These are phyloP conservation scores for thale cress (Arabidopsis thaliana) DNA, from an alignment of 345 rosid genomes.

Conservation along the genomic window DNA sequence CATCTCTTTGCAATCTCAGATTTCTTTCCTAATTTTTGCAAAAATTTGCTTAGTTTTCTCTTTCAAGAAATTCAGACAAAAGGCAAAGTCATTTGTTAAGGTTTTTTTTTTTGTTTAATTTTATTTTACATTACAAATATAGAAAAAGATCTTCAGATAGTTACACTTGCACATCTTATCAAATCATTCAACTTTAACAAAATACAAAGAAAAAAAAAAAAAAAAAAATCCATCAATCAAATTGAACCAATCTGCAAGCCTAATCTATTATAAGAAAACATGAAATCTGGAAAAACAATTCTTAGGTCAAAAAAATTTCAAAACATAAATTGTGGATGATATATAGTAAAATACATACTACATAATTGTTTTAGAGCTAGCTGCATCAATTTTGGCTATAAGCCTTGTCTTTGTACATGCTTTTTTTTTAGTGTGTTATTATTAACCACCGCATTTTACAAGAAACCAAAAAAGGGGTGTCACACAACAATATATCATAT, in stretches of 20 bases:
- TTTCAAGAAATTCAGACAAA: too few relatives aligned
- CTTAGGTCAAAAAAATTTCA: background rate
- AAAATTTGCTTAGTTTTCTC: too few relatives aligned
- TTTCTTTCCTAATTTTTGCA: too few relatives aligned
- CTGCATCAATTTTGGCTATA: slow-evolving; percentile 29
- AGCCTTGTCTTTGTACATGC: slow-evolving; percentile 29
- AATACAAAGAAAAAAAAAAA: background rate
- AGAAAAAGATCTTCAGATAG: background rate
- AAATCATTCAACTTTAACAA: background rate
- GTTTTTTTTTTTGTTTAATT: too few relatives aligned
- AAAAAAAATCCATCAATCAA: background rate
- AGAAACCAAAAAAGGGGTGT: slow-evolving; percentile 1
- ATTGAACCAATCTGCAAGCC: background rate
- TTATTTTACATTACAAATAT: too few relatives aligned
- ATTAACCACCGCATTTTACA: slow-evolving; percentile 23
- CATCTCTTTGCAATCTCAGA: too few relatives aligned
- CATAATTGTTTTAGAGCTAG: background rate
- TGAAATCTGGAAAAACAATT: background rate
- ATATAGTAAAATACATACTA: background rate
- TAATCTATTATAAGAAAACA: background rate
- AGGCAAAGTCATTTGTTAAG: too few relatives aligned
- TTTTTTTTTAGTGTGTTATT: background rate
- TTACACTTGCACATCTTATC: background rate
- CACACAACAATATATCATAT: slow-evolving; percentile 14
- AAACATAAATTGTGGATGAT: background rate